Conservation (phyloP, 176 grass and related monocot genomes). For the Dactylis glomerata region DNA sequence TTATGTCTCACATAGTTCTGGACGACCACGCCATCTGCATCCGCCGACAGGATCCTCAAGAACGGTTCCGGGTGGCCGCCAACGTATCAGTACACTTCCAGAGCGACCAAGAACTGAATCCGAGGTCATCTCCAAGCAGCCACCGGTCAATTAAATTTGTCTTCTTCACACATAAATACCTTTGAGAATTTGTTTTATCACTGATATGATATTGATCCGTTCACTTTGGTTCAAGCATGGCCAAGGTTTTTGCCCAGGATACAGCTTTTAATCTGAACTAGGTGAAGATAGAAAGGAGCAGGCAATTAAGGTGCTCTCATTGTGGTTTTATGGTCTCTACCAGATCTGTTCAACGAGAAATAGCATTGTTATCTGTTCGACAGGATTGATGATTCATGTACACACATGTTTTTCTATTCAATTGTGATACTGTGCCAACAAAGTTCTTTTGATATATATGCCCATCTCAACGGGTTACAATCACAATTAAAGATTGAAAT, state of each 20-base stretch:
- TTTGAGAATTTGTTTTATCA: not conserved
- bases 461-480: too few relatives aligned
- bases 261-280: not conserved
- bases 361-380: not conserved
- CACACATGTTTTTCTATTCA: too few relatives aligned
- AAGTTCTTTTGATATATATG: too few relatives aligned
- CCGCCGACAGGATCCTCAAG: too few relatives aligned
- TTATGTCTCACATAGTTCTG: too few relatives aligned
- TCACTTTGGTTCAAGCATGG: not conserved
- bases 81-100: too few relatives aligned
- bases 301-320: not conserved
- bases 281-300: not conserved
- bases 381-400: too few relatives aligned
- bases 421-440: too few relatives aligned
- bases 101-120: not conserved
- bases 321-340: not conserved
- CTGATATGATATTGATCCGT: not conserved
- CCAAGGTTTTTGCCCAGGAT: not conserved
- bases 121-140: not conserved
- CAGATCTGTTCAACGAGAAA: not conserved
- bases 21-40: too few relatives aligned
- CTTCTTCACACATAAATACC: not conserved
- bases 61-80: too few relatives aligned
- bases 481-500: too few relatives aligned
- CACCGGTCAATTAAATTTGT: not conserved